Evolutionary conservation across 2,329 filamentous ascomycete species (phyloP).

Genomic region (Diaporthe ampelina): DNA sequence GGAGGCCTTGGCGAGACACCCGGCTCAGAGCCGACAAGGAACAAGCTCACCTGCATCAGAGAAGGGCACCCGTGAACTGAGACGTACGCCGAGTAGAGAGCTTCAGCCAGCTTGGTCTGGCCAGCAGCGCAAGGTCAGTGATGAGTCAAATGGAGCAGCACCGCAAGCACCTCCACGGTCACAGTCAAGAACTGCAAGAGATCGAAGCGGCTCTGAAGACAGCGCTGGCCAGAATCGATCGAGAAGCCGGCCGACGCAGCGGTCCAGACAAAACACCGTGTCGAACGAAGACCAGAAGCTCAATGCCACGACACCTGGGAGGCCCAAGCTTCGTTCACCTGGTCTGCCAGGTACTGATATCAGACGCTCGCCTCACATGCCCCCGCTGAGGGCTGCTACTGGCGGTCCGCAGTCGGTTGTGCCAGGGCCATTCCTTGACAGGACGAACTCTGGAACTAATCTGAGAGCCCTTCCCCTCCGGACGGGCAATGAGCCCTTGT

Average conservation of each 20-base stretch:
- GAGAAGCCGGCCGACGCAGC: constrained; percentile 54
- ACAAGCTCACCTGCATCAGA: constrained; percentile 19
- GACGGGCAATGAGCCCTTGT: constrained; percentile 51
- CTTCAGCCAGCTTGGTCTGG: constrained; percentile 56
- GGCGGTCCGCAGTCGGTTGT: constrained; percentile 44
- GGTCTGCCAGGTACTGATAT: constrained; percentile 65
- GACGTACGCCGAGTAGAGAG: constrained; percentile 59
- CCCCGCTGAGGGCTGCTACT: constrained; percentile 56
- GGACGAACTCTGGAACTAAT: constrained; percentile 50
- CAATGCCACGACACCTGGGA: constrained; percentile 48
- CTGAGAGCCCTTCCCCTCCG: constrained; percentile 51
- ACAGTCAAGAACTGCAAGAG: constrained; percentile 57
- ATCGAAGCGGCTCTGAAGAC: constrained; percentile 69
- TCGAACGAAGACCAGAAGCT: constrained; percentile 54
- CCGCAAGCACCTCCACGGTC: constrained; percentile 46
- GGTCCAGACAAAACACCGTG: constrained; percentile 55
- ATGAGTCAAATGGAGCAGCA: constrained; percentile 53
- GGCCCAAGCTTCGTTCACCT: constrained; percentile 57
- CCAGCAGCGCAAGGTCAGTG: constrained; percentile 60
- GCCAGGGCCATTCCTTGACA: constrained; percentile 46
- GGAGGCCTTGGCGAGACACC: constrained; percentile 60
- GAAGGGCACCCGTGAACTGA: constrained; percentile 38
- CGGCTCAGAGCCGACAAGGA: constrained; percentile 4
- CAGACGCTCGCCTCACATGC: constrained; percentile 62
- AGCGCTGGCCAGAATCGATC: constrained; percentile 59